Base-by-base conservation (phyloP, 2,329 filamentous ascomycete species). In the Sarocladium brachiariae region DNA sequence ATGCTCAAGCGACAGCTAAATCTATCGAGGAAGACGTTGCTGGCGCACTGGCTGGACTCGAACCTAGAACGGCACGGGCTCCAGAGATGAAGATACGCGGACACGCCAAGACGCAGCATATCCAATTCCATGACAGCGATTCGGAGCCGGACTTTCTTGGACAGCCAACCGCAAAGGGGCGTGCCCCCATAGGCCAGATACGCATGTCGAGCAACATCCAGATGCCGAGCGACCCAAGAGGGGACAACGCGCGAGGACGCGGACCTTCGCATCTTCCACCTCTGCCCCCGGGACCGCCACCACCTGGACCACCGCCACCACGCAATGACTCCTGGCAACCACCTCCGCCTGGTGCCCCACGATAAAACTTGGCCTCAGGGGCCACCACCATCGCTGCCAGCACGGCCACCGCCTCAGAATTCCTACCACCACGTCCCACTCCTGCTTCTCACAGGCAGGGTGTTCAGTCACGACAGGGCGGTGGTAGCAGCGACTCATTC, bases 111-210 rank as follows among this genome's bases (percentile, higher is more conserved):
- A 65, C 65, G 10, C 67, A 70, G 53, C 64, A 66, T 19, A 45
- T 47, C 50, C 65, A 71, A 55, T 73, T 72, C 52, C 72, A 70
- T n/a, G 72, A 75, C 57, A 70, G 66, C 33, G 72, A 71, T 39
- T 73, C 73, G 7, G 72, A 74, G 18, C 61, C 66, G 18, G 69
- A 72, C 35, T 74, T 75, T 51, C 62, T 73, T 30, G 65, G 67
- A 10, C 61, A 62, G 34, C 65, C 60, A 27, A 52, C 58, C 30
- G 61, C 67, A 11, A 61, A 65, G 55, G 63, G 55, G 49, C 31
- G 46, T 19, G 46, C 30, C 19, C 19, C 30, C n/a, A 35, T 62
- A 9, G 68, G 68, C 8, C 63, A 64, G 51, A 71, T 71, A 52
- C 66, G 65, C 30, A 58, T 71, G 61, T 61, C 69, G 4, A 69